phyloP scores from a whole-genome alignment of 2,329 filamentous ascomycete genomes.

The Colletotrichum lini region DNA sequence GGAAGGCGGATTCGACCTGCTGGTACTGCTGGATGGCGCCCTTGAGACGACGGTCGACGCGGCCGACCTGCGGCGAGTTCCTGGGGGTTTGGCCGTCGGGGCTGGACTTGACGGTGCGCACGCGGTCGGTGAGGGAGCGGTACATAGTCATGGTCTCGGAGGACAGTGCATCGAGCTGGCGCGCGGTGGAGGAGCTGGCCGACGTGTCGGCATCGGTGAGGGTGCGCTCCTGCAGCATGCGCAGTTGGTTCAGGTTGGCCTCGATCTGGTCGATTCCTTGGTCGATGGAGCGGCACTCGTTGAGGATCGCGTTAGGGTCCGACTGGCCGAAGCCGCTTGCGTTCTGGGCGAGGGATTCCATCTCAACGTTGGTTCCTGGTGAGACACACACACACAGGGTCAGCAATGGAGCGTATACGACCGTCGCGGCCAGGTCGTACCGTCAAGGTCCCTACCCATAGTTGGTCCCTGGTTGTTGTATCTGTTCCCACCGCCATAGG shows the following conservation, averaged over 20 bases:
- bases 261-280: conserved; percentile 82
- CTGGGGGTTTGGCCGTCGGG: conserved; percentile 80
- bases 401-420: conserved; percentile 25
- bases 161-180: conserved; percentile 80
- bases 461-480: conserved; percentile 45
- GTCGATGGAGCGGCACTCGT: conserved; percentile 87
- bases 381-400: conserved; percentile 5
- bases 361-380: conserved; percentile 73
- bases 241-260: conserved; percentile 78
- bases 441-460: conserved; percentile 41
- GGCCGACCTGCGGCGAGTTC: conserved; percentile 85
- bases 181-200: conserved; percentile 74
- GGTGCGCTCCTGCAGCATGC: conserved; percentile 77
- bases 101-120: conserved; percentile 86
- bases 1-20: conserved; percentile 83
- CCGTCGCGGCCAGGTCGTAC: conserved; percentile 35
- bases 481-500: conserved; percentile 46
- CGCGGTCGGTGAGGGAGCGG: conserved; percentile 82
- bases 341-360: conserved; percentile 75
- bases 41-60: conserved; percentile 85
- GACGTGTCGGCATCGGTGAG: conserved; percentile 83
- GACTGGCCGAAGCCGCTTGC: conserved; percentile 60
- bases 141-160: conserved; percentile 88
- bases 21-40: conserved; percentile 87
- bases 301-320: conserved; percentile 84